Conservation (phyloP, 1,139 yeast genomes). For the Zhuliangozyma parablackwelliae region DNA sequence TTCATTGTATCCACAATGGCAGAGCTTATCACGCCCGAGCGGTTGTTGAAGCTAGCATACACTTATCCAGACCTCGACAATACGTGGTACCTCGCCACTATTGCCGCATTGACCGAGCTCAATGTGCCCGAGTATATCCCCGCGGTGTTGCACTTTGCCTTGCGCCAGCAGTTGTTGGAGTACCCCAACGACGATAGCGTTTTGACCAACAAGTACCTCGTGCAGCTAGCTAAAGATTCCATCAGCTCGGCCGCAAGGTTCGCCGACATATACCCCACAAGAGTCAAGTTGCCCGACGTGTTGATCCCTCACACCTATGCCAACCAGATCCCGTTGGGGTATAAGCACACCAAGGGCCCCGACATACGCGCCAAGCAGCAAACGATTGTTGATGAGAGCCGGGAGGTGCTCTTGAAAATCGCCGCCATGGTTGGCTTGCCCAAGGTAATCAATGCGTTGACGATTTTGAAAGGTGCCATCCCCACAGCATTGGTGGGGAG, state of each 20-base stretch:
- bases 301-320: constrained; percentile 37
- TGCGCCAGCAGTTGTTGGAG: constrained; percentile 46
- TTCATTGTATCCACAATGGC: not conserved
- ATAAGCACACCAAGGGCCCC: constrained; percentile 20
- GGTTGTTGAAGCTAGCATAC: constrained; percentile 55
- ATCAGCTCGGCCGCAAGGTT: constrained; percentile 34
- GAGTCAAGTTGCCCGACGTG: constrained; percentile 40
- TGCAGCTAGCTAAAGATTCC: constrained; percentile 29
- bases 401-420: constrained; percentile 75
- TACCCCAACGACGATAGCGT: constrained; percentile 27
- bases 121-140: constrained; percentile 81
- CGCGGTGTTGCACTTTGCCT: constrained; percentile 64
- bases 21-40: constrained; percentile 48
- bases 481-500: constrained; percentile 41
- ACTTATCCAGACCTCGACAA: constrained; percentile 39
- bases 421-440: constrained; percentile 85
- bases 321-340: constrained; percentile 35
- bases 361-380: constrained; percentile 28
- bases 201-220: constrained; percentile 19
- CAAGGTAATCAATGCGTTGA: constrained; percentile 73
- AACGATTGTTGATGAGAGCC: constrained; percentile 49
- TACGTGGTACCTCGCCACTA: constrained; percentile 52
- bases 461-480: constrained; percentile 57
- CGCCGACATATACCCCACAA: constrained; percentile 35
- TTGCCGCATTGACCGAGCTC: constrained; percentile 71